Evolutionary conservation across 768 basidiomycete genomes (phyloP).

Genomic region (Dioszegia hungarica): DNA sequence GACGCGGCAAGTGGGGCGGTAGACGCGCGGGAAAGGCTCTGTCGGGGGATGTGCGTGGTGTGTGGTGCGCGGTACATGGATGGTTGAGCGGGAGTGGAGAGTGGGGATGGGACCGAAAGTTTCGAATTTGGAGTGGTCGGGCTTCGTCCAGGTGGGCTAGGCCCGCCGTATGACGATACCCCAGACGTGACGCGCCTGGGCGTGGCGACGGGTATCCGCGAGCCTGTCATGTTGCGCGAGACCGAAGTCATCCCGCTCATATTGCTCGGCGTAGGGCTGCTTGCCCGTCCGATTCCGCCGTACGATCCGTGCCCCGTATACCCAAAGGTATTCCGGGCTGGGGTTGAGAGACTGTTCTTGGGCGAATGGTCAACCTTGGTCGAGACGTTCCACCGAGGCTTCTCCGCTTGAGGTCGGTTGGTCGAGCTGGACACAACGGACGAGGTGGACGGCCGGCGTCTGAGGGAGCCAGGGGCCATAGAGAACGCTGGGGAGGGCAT

Average conservation of each 20-base stretch:
- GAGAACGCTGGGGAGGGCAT: neutral
- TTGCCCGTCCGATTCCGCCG: conserved; percentile 2
- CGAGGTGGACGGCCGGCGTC: neutral
- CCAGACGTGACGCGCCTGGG: neutral
- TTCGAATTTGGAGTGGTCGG: neutral
- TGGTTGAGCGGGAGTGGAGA: neutral
- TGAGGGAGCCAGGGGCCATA: neutral
- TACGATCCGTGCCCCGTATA: neutral
- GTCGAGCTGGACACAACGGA: conserved; percentile 10
- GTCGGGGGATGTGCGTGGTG: neutral
- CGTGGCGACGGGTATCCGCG: conserved; percentile 2
- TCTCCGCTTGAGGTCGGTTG: conserved; percentile 6
- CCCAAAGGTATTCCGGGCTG: too few species aligned
- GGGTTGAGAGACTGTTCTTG: too few species aligned
- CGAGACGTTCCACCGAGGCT: conserved; percentile 33
- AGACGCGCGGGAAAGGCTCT: neutral
- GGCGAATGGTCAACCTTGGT: conserved; percentile 10
- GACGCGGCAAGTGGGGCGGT: neutral
- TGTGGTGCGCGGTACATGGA: conserved; percentile 2
- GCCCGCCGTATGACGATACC: neutral
- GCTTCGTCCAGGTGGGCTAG: neutral
- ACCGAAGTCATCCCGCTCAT: conserved; percentile 2
- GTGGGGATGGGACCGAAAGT: neutral
- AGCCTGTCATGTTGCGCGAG: neutral
- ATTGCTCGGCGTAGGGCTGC: conserved; percentile 24